These are phyloP conservation scores for Sporothrix dimorphospora DNA, from an alignment of 2,329 filamentous ascomycete species.

Conservation along the genomic window DNA sequence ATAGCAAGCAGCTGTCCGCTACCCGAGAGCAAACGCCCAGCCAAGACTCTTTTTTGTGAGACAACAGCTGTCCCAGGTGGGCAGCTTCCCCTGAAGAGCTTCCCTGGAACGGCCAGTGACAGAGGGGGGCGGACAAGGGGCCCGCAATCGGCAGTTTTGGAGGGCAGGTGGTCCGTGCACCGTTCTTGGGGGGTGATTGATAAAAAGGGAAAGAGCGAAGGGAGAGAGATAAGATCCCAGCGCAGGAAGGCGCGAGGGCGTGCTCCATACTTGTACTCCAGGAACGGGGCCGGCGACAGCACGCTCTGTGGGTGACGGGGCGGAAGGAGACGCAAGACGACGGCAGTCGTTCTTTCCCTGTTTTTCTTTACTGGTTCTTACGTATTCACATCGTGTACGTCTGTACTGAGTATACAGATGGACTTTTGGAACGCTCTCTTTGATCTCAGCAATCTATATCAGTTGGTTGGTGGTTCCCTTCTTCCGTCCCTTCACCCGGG, in stretches of 20 bases:
- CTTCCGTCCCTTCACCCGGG: neutral
- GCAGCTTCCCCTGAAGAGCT: constrained; percentile 22
- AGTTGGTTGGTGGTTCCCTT: neutral
- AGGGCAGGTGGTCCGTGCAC: constrained; percentile 7
- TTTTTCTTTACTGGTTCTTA: neutral
- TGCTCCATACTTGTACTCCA: neutral
- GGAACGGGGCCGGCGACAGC: neutral
- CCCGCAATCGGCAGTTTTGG: constrained; percentile 21
- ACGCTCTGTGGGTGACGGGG: neutral
- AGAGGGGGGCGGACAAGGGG: constrained; percentile 1
- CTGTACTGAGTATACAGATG: neutral
- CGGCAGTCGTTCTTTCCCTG: neutral
- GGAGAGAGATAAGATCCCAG: constrained; percentile 17
- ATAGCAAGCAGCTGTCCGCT: neutral
- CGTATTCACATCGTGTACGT: neutral
- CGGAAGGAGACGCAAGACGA: neutral
- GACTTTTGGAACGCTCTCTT: neutral
- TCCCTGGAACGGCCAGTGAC: neutral
- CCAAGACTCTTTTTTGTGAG: neutral
- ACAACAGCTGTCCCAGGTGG: constrained; percentile 14
- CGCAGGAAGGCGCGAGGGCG: neutral
- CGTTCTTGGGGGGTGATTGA: constrained; percentile 3
- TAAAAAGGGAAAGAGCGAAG: neutral
- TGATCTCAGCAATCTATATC: neutral
- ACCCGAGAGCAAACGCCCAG: neutral